Conservation (phyloP, 2,329 filamentous ascomycete species). For the Cordyceps farinosa region DNA sequence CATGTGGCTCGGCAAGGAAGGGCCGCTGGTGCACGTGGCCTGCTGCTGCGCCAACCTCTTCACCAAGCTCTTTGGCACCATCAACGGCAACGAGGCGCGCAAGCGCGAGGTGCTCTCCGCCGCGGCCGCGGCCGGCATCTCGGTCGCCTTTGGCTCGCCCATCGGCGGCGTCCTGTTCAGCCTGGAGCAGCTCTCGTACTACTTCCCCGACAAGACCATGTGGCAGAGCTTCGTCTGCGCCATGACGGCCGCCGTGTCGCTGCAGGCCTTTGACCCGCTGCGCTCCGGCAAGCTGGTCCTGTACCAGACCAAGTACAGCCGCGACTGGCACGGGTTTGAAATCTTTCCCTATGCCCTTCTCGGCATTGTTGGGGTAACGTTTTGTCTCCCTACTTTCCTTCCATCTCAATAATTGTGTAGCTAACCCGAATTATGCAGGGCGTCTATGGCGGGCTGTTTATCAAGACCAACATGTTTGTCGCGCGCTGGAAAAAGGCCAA, state of each 20-base stretch:
- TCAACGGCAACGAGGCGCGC: constrained; percentile 87
- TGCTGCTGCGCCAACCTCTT: constrained; percentile 96
- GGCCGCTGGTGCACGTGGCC: constrained; percentile 89
- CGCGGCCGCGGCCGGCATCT: constrained; percentile 87
- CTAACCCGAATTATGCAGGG: constrained; percentile 46
- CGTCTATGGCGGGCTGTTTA: constrained; percentile 92
- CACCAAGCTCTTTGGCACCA: constrained; percentile 66
- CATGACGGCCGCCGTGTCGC: constrained; percentile 93
- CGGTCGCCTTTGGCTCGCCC: constrained; percentile 88
- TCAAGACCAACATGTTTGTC: constrained; percentile 87
- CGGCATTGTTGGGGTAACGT: constrained; percentile 69
- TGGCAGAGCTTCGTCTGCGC: constrained; percentile 99
- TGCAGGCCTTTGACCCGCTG: constrained; percentile 92
- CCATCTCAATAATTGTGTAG: not conserved
- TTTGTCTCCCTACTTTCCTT: not conserved
- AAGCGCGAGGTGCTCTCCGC: constrained; percentile 92
- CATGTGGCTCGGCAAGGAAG: constrained; percentile 96
- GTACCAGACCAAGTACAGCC: constrained; percentile 91
- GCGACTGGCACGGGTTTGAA: constrained; percentile 92
- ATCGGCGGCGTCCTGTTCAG: constrained; percentile 95
- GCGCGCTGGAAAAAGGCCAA: constrained; percentile 72
- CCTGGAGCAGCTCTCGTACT: constrained; percentile 95
- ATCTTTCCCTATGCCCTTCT: constrained; percentile 82
- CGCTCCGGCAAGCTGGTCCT: constrained; percentile 91
- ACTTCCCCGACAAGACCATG: constrained; percentile 99